Conservation (phyloP, 2,329 filamentous ascomycete species). For the Alternaria arbusti region DNA sequence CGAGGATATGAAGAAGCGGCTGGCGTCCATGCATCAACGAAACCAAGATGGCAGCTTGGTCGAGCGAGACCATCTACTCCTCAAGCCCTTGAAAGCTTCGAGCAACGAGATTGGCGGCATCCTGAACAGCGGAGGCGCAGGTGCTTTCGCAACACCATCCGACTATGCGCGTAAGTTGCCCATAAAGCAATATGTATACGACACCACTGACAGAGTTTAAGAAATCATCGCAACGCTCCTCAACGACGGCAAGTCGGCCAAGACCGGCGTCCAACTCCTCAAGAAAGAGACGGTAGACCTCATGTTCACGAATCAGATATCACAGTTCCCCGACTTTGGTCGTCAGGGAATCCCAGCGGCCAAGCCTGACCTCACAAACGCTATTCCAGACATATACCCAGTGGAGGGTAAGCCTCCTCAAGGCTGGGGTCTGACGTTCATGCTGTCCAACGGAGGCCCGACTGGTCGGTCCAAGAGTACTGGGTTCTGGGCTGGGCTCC, state of each 20-base stretch:
- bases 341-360: conserved; percentile 54
- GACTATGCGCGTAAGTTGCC: conserved; percentile 63
- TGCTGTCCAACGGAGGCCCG: conserved; percentile 52
- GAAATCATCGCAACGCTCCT: conserved; percentile 67
- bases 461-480: conserved; percentile 48
- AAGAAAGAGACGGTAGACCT: conserved; percentile 63
- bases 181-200: not conserved
- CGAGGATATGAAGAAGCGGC: conserved; percentile 59
- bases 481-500: conserved; percentile 64
- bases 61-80: conserved; percentile 59
- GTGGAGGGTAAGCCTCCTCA: conserved; percentile 58
- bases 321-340: conserved; percentile 59
- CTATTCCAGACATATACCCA: conserved; percentile 58
- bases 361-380: conserved; percentile 60
- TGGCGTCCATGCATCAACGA: conserved; percentile 64
- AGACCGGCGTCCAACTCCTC: conserved; percentile 62
- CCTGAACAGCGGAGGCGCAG: conserved; percentile 67
- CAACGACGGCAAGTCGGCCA: conserved; percentile 67
- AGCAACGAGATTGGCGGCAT: conserved; percentile 51
- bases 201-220: conserved; percentile 42
- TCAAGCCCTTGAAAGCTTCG: conserved; percentile 54
- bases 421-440: conserved; percentile 68
- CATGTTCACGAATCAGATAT: conserved; percentile 70
- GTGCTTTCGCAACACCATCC: conserved; percentile 63
- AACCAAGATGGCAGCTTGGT: conserved; percentile 50